A percentile compares a stretch with the other conserved stretches of the same genome.
Evolutionary conservation across 768 basidiomycete species (phyloP).

Genomic region (Pleurotus sapidus): DNA sequence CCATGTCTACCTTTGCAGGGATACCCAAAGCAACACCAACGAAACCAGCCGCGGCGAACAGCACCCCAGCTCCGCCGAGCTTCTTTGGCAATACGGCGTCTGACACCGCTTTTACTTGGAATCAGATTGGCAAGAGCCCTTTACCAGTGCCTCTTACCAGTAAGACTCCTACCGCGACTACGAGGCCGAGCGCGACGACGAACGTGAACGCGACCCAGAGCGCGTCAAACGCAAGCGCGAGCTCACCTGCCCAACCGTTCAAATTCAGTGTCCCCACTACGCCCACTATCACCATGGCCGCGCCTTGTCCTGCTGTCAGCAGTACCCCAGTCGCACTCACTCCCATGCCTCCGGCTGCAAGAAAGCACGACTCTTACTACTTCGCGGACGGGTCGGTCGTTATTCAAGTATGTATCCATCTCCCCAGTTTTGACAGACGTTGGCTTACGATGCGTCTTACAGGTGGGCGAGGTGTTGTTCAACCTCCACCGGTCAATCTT

Average conservation of each 20-base stretch:
- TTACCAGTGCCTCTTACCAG: too few relatives aligned
- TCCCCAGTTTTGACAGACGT: not conserved
- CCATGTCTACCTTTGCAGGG: too few relatives aligned
- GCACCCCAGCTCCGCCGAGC: too few relatives aligned
- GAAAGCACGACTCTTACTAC: not conserved
- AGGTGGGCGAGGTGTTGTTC: not conserved
- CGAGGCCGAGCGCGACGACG: not conserved
- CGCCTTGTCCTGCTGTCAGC: not conserved
- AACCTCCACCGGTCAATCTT: slow-evolving; percentile 2
- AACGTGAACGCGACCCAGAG: too few relatives aligned
- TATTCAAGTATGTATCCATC: not conserved
- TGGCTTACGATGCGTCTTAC: not conserved
- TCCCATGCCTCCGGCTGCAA: not conserved
- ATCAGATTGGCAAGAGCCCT: too few relatives aligned
- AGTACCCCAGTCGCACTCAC: not conserved
- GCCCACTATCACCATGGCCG: not conserved
- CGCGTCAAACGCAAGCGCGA: not conserved
- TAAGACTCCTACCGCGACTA: too few relatives aligned
- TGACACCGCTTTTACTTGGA: too few relatives aligned
- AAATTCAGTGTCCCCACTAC: not conserved
- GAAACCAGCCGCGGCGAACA: too few relatives aligned
- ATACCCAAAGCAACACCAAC: too few relatives aligned
- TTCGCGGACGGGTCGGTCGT: not conserved
- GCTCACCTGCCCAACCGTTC: not conserved
- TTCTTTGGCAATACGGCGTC: too few relatives aligned